Percentiles rank a stretch among this genome's conserved stretches.
Conservation (phyloP, 768 basidiomycete species). For the Gloeophyllum trabeum region DNA sequence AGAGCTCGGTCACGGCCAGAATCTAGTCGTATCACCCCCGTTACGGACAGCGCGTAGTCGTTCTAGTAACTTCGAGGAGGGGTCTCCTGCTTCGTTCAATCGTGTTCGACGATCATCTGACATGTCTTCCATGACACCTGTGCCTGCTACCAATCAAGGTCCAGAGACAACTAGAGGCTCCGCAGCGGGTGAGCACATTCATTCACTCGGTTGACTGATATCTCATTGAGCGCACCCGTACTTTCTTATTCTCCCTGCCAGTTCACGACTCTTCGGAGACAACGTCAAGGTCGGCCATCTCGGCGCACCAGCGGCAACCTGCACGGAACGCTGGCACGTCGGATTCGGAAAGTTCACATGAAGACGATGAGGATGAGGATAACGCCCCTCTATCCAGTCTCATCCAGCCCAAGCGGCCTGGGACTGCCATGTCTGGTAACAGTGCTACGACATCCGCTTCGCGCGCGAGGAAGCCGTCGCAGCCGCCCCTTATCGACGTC, state of each 20-base stretch:
- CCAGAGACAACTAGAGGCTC: too few relatives aligned
- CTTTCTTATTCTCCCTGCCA: too few relatives aligned
- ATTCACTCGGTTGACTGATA: too few relatives aligned
- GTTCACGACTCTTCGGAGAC: too few relatives aligned
- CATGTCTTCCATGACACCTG: too few relatives aligned
- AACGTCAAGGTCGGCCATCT: background rate
- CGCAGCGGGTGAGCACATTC: too few relatives aligned
- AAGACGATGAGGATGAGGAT: constrained; percentile 40
- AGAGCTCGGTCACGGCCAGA: constrained; percentile 4
- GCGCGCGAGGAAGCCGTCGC: background rate
- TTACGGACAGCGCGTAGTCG: background rate
- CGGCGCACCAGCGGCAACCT: background rate
- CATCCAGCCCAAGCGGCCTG: constrained; percentile 53
- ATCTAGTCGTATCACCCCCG: background rate
- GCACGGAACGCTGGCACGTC: background rate
- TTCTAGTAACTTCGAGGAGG: background rate
- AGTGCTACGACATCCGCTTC: constrained; percentile 3
- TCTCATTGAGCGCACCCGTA: too few relatives aligned
- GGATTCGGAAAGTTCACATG: constrained; percentile 12
- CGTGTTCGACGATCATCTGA: too few relatives aligned
- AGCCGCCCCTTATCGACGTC: background rate
- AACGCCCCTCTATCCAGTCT: constrained; percentile 56
- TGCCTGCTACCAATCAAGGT: too few relatives aligned
- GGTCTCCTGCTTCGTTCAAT: background rate
- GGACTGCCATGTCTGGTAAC: constrained; percentile 36